phyloP scores from a whole-genome alignment of 306 rosid species.

The Astragalus membranaceus region DNA sequence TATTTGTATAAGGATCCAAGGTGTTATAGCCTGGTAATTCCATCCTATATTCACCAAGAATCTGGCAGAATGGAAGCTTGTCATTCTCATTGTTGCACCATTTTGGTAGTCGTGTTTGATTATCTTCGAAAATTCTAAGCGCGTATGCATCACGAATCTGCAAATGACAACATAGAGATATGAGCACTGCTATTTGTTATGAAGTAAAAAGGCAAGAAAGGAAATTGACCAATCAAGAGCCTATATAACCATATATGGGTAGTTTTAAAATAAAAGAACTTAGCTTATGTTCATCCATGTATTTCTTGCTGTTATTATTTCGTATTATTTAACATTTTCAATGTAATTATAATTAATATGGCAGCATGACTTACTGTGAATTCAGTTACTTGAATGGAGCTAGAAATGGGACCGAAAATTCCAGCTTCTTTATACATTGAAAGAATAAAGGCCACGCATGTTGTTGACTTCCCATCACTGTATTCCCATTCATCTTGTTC shows the following conservation, averaged over 20 bases:
- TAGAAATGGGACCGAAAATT: constrained; percentile 59
- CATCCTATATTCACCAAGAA: constrained; percentile 91
- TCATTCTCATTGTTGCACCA: constrained; percentile 74
- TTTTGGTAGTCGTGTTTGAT: constrained; percentile 71
- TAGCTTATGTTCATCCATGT: too few relatives aligned
- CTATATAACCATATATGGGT: too few relatives aligned
- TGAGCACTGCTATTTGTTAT: neutral
- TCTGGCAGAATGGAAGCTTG: constrained; percentile 81
- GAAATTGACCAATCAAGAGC: too few relatives aligned
- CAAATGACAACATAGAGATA: neutral
- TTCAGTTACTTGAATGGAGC: constrained; percentile 88
- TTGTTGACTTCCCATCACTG: constrained; percentile 94
- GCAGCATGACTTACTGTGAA: constrained; percentile 62
- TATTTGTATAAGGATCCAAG: constrained; percentile 68
- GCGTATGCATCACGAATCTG: constrained; percentile 94
- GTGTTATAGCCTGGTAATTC: constrained; percentile 88
- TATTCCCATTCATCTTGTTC: constrained; percentile 95
- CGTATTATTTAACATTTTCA: too few relatives aligned
- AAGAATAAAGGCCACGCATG: constrained; percentile 89
- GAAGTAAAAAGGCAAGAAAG: too few relatives aligned
- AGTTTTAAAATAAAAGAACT: too few relatives aligned
- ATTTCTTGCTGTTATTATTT: too few relatives aligned
- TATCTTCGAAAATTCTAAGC: constrained; percentile 77
- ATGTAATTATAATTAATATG: neutral
- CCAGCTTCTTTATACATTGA: constrained; percentile 96